Evolutionary conservation across 108 stramenopile genomes (phyloP), one percentile per base, ranked within the genome.

Genomic region (Seminavis robusta): DNA sequence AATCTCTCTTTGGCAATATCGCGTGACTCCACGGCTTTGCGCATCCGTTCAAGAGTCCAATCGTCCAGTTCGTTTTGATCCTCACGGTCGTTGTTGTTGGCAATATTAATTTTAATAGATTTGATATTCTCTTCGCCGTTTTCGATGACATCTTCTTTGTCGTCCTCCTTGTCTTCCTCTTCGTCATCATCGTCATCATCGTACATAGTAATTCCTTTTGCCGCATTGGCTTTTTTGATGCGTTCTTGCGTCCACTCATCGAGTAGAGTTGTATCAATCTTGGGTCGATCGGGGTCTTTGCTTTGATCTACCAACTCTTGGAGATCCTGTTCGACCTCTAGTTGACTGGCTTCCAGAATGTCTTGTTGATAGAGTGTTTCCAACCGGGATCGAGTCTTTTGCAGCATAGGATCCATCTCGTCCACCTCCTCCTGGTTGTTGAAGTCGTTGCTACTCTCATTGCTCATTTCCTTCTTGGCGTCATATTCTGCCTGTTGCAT

Each of bases 371-470:
- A 68, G 9, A 72, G 33, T 9, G 34, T 21, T 31, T 79, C 67
- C 30, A 79, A 46, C 34, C 62, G 52, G 15, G 71, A 40, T 46
- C 63, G 29, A 15, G 63, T 70, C 33, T 65, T 73, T 1, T 47
- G 45, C 46, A 73, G 26, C 16, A 67, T 29, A 13, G 56, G 32
- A 28, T 77, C 75, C 27, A 43, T 40, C 24, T 71, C 74, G 27
- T 63, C 45, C 5, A 33, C 49, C 3, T 37, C 47, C 1, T 28
- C 20, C 1, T 5, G 2, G 10, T 44, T 15, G 16, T 16, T 13
- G 1, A 29, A 11, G 23, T 63, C 52, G 8, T 41, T 15, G 3
- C 13, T 11, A 33, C 41, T 20, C 11, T 43, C n/a, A n/a, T n/a
- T n/a, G 43, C 32, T 19, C 7, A 43, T 32, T 50, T 40, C 39